Evolutionary conservation across 2,329 filamentous ascomycete genomes (phyloP).

Genomic region (Hyphodiscus sp.): DNA sequence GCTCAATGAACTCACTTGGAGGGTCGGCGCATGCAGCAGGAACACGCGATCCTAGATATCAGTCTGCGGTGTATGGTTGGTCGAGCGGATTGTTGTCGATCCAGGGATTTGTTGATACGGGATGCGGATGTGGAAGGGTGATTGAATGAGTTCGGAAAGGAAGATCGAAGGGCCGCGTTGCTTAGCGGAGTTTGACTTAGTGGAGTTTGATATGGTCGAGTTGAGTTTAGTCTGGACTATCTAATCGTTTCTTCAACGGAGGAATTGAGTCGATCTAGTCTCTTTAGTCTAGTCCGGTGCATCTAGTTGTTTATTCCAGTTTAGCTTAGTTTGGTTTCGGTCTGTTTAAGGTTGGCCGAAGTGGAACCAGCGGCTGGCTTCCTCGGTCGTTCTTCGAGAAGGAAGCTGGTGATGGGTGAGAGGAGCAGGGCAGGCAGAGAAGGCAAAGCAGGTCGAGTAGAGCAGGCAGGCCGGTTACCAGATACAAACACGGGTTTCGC

Average conservation of each 20-base stretch:
- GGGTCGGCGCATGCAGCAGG: conserved; percentile 1
- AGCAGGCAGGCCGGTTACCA: no score
- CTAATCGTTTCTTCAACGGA: no score
- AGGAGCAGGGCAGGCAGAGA: neutral
- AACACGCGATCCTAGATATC: conserved; percentile 13
- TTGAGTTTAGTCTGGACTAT: no score
- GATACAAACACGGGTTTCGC: neutral
- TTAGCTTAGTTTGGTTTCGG: neutral
- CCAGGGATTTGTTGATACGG: neutral
- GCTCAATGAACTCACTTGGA: conserved; percentile 22
- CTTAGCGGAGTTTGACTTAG: no score
- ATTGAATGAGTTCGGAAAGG: no score
- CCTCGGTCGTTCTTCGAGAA: neutral
- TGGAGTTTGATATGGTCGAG: no score
- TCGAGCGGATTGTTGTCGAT: neutral
- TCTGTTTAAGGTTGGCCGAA: neutral
- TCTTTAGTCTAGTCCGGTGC: no score
- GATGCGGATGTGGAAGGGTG: neutral
- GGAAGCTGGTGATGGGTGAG: neutral
- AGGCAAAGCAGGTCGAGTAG: no score
- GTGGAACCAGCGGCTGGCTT: neutral
- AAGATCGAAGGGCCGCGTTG: no score
- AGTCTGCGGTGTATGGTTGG: conserved; percentile 2
- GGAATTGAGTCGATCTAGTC: no score
- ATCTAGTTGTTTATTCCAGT: no score